These are phyloP conservation scores for Ocimum tenuiflorum DNA, from an alignment of 257 asterid species.

Conservation along the genomic window DNA sequence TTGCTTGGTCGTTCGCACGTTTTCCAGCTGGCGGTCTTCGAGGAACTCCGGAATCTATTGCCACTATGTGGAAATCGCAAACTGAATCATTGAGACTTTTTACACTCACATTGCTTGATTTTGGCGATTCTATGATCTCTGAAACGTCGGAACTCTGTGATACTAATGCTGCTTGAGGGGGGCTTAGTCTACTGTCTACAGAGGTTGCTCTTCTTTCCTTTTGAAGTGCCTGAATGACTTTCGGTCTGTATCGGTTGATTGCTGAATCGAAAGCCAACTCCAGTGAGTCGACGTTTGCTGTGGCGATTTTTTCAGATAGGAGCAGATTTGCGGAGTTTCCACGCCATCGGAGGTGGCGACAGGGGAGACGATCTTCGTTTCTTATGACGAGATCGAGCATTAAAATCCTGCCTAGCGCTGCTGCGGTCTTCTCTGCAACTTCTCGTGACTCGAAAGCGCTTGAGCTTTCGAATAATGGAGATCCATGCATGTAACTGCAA, in stretches of 20 bases:
- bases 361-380: constrained; percentile 96
- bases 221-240: constrained; percentile 81
- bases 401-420: constrained; percentile 86
- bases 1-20: constrained; percentile 77
- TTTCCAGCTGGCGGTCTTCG: constrained; percentile 99
- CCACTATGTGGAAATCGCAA: constrained; percentile 59
- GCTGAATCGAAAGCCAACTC: constrained; percentile 82
- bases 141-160: constrained; percentile 74
- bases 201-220: constrained; percentile 89
- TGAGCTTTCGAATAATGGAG: constrained; percentile 80
- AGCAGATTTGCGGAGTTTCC: constrained; percentile 85
- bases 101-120: constrained; percentile 52
- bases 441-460: constrained; percentile 79
- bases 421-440: constrained; percentile 73
- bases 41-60: constrained; percentile 95
- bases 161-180: constrained; percentile 51
- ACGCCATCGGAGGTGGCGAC: constrained; percentile 95
- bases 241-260: constrained; percentile 73
- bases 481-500: constrained; percentile 81
- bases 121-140: constrained; percentile 67
- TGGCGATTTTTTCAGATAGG: constrained; percentile 58
- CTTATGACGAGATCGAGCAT: constrained; percentile 95
- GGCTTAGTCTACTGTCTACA: constrained; percentile 50
- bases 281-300: constrained; percentile 57
- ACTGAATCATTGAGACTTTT: constrained; percentile 44